A percentile compares a stretch with the other conserved stretches of the same genome.
Conservation (phyloP, 2,329 filamentous ascomycete genomes). For the Talaromyces sp. region DNA sequence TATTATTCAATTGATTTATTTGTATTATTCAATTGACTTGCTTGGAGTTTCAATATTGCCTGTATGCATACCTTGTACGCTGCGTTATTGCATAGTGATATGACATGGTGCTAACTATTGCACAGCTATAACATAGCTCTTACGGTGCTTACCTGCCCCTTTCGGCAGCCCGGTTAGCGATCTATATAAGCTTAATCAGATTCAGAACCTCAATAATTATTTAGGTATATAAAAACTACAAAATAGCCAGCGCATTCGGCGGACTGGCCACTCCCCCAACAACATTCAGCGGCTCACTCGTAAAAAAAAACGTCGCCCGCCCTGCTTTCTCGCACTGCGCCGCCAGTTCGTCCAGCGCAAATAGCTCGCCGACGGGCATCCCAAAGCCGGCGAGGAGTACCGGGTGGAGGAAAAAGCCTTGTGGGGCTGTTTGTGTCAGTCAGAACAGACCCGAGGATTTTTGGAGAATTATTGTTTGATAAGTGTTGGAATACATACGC, state of each 20-base stretch:
- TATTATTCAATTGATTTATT: no score
- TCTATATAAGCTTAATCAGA: background rate
- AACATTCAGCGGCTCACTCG: slow-evolving; percentile 41
- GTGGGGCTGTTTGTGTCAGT: slow-evolving; percentile 4
- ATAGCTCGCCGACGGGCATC: slow-evolving; percentile 44
- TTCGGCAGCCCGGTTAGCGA: background rate
- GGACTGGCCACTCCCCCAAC: slow-evolving; percentile 33
- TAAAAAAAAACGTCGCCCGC: slow-evolving; percentile 43
- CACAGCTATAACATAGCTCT: no score
- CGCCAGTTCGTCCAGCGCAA: slow-evolving; percentile 39
- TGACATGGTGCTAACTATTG: no score
- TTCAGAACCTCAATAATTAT: background rate
- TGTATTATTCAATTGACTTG: no score
- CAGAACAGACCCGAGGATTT: background rate
- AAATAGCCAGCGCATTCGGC: slow-evolving; percentile 24
- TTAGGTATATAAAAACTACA: slow-evolving; percentile 9
- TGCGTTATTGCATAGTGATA: no score
- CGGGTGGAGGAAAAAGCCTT: slow-evolving; percentile 32
- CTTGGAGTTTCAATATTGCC: no score
- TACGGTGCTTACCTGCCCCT: background rate
- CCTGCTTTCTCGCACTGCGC: slow-evolving; percentile 32
- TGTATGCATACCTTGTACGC: no score
- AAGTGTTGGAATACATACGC: slow-evolving; percentile 13
- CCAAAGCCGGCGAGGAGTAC: slow-evolving; percentile 40
- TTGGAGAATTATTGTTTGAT: background rate